Conservation (phyloP, 306 rosid species). For the Trifolium subterraneum region DNA sequence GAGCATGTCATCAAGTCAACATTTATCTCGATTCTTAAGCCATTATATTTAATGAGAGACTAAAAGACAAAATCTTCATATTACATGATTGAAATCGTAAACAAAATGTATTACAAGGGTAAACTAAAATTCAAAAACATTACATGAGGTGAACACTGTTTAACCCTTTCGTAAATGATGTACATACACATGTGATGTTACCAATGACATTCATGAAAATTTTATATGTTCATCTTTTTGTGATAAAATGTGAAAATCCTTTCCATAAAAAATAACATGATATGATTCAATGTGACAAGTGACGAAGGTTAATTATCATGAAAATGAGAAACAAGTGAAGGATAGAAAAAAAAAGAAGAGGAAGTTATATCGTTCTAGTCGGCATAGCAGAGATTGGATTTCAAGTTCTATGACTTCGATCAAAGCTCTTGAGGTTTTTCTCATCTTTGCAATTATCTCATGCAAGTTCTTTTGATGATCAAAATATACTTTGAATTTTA, state of each 20-base stretch:
- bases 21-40: too few species aligned
- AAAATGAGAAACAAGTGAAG: conserved; percentile 40
- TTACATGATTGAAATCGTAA: too few species aligned
- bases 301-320: conserved; percentile 41
- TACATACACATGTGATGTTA: background rate
- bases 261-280: too few species aligned
- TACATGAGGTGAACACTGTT: too few species aligned
- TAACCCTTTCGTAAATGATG: too few species aligned
- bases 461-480: background rate
- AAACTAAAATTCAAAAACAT: too few species aligned
- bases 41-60: too few species aligned
- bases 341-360: conserved; percentile 44
- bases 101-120: too few species aligned
- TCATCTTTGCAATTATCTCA: background rate
- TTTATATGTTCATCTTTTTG: background rate
- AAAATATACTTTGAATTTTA: conserved; percentile 6
- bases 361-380: conserved; percentile 18
- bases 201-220: background rate
- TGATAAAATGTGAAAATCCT: too few species aligned
- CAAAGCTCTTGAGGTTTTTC: conserved; percentile 45
- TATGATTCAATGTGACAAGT: conserved; percentile 40
- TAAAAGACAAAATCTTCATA: too few species aligned
- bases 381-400: conserved; percentile 43
- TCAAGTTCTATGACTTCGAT: conserved; percentile 51
- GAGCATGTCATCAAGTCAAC: too few species aligned